These are phyloP conservation scores for Fraxinus anomala DNA, from an alignment of 257 asterid genomes.

Conservation along the genomic window DNA sequence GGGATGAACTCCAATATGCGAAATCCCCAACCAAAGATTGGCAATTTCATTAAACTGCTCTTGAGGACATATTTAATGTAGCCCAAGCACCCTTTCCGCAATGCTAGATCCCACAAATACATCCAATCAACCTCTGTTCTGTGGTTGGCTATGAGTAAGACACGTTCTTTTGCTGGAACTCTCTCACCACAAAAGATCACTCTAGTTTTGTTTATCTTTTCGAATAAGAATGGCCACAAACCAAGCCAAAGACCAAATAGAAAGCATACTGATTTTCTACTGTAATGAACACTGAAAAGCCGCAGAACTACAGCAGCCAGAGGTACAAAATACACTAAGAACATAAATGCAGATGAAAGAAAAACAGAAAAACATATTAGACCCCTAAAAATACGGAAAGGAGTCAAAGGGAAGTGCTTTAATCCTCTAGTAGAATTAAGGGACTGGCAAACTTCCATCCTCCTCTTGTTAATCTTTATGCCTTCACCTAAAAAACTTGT, in stretches of 20 bases:
- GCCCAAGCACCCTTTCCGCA: slow-evolving; percentile 77
- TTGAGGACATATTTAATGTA: slow-evolving; percentile 79
- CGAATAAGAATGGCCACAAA: slow-evolving; percentile 91
- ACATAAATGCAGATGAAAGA: slow-evolving; percentile 69
- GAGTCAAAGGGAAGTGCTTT: slow-evolving; percentile 68
- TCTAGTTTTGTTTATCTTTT: slow-evolving; percentile 75
- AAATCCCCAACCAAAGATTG: slow-evolving; percentile 92
- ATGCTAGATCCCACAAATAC: slow-evolving; percentile 92
- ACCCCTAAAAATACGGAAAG: slow-evolving; percentile 65
- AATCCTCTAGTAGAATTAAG: slow-evolving; percentile 41
- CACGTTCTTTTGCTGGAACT: slow-evolving; percentile 71
- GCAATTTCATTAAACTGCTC: slow-evolving; percentile 88
- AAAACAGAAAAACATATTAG: slow-evolving; percentile 57
- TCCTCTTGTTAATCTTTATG: slow-evolving; percentile 11
- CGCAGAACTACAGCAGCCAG: slow-evolving; percentile 56
- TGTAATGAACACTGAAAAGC: slow-evolving; percentile 64
- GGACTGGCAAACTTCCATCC: slow-evolving; percentile 45
- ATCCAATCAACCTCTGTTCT: slow-evolving; percentile 99
- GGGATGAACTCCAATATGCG: slow-evolving; percentile 87
- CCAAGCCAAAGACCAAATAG: slow-evolving; percentile 86
- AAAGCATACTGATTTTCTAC: slow-evolving; percentile 68
- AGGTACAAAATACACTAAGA: slow-evolving; percentile 67
- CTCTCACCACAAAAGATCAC: slow-evolving; percentile 81
- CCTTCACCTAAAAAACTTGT: slow-evolving; percentile 10
- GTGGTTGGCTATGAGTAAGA: slow-evolving; percentile 74